Base-by-base conservation (phyloP, 306 rosid species). In the Coriaria nepalensis region DNA sequence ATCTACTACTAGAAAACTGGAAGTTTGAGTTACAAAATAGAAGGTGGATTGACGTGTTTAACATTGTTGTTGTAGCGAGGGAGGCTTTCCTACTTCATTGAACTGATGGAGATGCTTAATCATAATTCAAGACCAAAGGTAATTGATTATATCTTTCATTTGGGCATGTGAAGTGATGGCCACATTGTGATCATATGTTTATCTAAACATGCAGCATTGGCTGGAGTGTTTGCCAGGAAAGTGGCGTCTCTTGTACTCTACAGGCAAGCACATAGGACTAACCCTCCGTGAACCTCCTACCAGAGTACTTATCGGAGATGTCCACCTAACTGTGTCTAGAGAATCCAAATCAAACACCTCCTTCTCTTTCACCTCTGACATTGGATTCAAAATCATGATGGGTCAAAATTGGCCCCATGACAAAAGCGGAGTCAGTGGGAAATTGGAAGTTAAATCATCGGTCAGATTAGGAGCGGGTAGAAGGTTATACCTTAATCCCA, bases 91-190 rank as follows among this genome's bases (percentile, higher is more conserved):
- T 80, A 90, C 66, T 90, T 84, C 79, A 75, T 90, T 41, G 97
- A 84, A 66, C 71, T 90, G 46, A 73, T 90, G 87, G 95, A 90
- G 81, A 79, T 79, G 95, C 64, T 84, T 78, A 84, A 82, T 75
- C 84, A 95, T 54, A 79, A 90, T 68, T 68, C 93, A 59, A 79
- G 67, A 76, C 95, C 95, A 55, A 90, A 74, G 95, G 97, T 88
- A 72, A 67, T 43, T 49, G 6, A 35, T 40, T 45, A 57, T 61
- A 14, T 43, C 33, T 55, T 5, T 33, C 11, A 10, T 9, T 11
- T 4, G 9, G 10, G 37, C 56, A 53, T 53, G 7, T n/a, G 5
- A 6, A 53, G 32, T n/a, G 4, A 48, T 13, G n/a, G n/a, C n/a
- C n/a, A n/a, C n/a, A n/a, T n/a, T n/a, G n/a, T n/a, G n/a, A n/a